Evolutionary conservation across 805 yeast genomes (phyloP).

Genomic region (Wickerhamomyces sydowiorum): DNA sequence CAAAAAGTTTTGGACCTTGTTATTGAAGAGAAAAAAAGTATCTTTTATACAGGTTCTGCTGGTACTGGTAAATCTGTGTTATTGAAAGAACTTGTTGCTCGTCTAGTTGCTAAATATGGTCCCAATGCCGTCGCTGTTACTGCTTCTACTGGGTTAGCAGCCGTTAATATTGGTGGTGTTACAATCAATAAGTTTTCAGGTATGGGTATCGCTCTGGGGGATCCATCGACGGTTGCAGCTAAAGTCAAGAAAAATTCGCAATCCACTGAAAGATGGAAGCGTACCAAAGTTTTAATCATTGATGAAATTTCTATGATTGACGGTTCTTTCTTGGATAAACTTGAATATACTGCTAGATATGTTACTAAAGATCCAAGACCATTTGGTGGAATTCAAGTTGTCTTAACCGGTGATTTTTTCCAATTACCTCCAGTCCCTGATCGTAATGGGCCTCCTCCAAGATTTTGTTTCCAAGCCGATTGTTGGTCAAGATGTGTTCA

Average conservation of each 20-base stretch:
- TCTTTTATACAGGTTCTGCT: constrained; percentile 80
- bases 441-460: constrained; percentile 26
- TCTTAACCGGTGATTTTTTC: constrained; percentile 92
- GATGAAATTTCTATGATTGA: constrained; percentile 97
- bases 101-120: constrained; percentile 38
- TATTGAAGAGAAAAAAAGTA: constrained; percentile 42
- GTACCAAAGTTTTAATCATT: constrained; percentile 64
- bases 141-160: constrained; percentile 96
- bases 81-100: constrained; percentile 54
- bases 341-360: constrained; percentile 61
- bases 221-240: constrained; percentile 35
- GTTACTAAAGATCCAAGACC: constrained; percentile 49
- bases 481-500: constrained; percentile 63
- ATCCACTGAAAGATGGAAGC: constrained; percentile 53
- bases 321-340: constrained; percentile 66
- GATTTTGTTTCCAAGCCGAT: constrained; percentile 70
- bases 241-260: constrained; percentile 42
- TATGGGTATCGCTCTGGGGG: constrained; percentile 72
- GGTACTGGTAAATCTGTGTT: constrained; percentile 85
- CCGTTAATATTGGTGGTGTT: constrained; percentile 86
- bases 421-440: constrained; percentile 86
- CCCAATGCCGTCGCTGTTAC: constrained; percentile 68
- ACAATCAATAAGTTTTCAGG: constrained; percentile 86
- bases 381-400: constrained; percentile 91
- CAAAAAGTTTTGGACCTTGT: constrained; percentile 44